Base-by-base conservation (phyloP, 768 basidiomycete genomes). In the Mycena pura region DNA sequence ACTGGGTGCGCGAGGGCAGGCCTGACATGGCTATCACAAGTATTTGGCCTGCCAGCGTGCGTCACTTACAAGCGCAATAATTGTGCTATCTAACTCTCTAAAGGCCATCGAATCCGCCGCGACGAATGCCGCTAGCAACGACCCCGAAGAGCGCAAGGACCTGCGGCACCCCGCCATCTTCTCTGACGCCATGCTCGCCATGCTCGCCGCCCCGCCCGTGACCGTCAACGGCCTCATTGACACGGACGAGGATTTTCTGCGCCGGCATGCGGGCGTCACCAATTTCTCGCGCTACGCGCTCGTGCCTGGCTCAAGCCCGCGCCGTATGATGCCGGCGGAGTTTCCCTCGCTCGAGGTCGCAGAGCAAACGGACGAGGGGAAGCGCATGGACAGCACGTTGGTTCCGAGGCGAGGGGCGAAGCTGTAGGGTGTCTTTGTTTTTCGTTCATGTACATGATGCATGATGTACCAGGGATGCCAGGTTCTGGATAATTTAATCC, bases 1-100 rank as follows among this genome's bases (percentile, higher is more conserved):
- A 67, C 41, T 67, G 56, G 25, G 54, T 61, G 46, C 56, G 66
- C 15, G 40, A 67, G 22, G 66, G 66, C 15, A 56, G 49, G 32
- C 57, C 41, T 29, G 59, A 64, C n/a, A 64, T 67, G 58, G 66
- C 66, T 9, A 67, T 67, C 34, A 60, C 66, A 7, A 67, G 66
- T 27, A 60, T 67, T 1, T 67, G 66, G 66, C 66, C 66, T 11
- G 57, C 65, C 9, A 52, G 36, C 11, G 64, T 65, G 45, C 24
- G 58, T 46, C 8, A 7, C 49, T 11, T 17, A 10, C 13, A 19
- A 3, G n/a, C 5, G 27, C 47, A 31, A 19, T 27, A 5, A 21
- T 17, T 8, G 22, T 40, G 50, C 32, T 27, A n/a, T 28, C 1
- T 34, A 15, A 17, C 21, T 13, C 27, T 11, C 6, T 25, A 28